Evolutionary conservation across 208 protist species (phyloP).

Genomic region (Wallacemonas rigidus): DNA sequence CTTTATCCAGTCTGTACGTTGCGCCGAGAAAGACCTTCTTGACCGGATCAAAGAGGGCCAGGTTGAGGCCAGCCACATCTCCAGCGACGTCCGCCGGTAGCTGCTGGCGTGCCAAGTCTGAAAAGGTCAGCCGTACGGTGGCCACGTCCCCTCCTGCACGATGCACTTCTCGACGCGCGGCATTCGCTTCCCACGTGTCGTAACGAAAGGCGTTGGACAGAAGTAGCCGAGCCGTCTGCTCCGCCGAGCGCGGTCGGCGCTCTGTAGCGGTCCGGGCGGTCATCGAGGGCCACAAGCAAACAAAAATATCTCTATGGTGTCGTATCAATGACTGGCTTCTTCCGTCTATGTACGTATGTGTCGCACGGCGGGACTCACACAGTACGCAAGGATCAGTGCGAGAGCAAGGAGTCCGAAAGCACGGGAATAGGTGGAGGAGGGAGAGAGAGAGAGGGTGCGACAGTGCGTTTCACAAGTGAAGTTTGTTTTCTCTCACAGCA

Average conservation of each 20-base stretch:
- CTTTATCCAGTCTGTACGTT: constrained; percentile 46
- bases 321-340: no score
- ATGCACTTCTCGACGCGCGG: constrained; percentile 37
- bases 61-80: constrained; percentile 53
- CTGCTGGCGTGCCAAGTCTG: constrained; percentile 27
- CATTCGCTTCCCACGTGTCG: constrained; percentile 80
- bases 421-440: background rate
- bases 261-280: background rate
- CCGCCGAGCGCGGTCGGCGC: constrained; percentile 59
- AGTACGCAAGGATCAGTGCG: no score
- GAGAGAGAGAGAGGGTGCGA: background rate
- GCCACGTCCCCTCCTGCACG: constrained; percentile 35
- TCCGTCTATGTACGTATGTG: background rate
- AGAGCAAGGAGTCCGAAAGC: no score
- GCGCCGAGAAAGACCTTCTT: constrained; percentile 71
- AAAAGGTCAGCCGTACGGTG: constrained; percentile 46
- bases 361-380: background rate
- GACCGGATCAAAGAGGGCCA: constrained; percentile 67
- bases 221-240: constrained; percentile 82
- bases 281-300: background rate
- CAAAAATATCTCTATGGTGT: no score
- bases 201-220: constrained; percentile 86
- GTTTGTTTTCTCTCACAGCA: no score
- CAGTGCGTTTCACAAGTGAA: background rate
- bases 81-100: constrained; percentile 22